These are phyloP conservation scores for Jacaranda copaia DNA, from an alignment of 257 asterid species.

Conservation along the genomic window DNA sequence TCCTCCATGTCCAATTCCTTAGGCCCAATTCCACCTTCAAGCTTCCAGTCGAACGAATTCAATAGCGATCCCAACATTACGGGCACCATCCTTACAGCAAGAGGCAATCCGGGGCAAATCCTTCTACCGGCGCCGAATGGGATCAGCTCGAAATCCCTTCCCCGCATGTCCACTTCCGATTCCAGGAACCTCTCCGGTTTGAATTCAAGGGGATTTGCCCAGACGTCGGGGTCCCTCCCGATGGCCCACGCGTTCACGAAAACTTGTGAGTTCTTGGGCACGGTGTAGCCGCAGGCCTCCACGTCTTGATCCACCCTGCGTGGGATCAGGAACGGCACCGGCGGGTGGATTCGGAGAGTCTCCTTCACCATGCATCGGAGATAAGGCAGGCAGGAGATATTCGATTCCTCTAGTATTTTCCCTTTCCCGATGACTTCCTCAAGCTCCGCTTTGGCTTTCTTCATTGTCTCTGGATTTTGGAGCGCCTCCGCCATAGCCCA, in stretches of 20 bases:
- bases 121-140: conserved; percentile 85
- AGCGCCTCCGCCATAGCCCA: conserved; percentile 88
- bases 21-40: conserved; percentile 49
- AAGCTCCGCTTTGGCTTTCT: conserved; percentile 62
- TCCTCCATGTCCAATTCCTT: conserved; percentile 64
- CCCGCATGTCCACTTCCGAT: conserved; percentile 56
- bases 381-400: conserved; percentile 60
- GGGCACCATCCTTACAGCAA: conserved; percentile 60
- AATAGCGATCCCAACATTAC: conserved; percentile 68
- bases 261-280: conserved; percentile 63
- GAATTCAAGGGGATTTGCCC: conserved; percentile 66
- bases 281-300: conserved; percentile 53
- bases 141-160: conserved; percentile 69
- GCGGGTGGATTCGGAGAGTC: conserved; percentile 74
- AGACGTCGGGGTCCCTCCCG: conserved; percentile 60
- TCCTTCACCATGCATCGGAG: conserved; percentile 63
- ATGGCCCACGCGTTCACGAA: conserved; percentile 71
- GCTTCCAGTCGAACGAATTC: conserved; percentile 71
- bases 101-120: conserved; percentile 75
- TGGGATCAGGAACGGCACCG: conserved; percentile 73
- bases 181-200: conserved; percentile 70
- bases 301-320: conserved; percentile 59
- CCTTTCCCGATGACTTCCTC: conserved; percentile 61
- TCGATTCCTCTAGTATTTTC: conserved; percentile 54
- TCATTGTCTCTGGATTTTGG: conserved; percentile 56